A percentile compares a stretch with the other conserved stretches of the same genome.
These are phyloP conservation scores for Solanum chacoense DNA, from an alignment of 305 asterid species.

Conservation along the genomic window DNA sequence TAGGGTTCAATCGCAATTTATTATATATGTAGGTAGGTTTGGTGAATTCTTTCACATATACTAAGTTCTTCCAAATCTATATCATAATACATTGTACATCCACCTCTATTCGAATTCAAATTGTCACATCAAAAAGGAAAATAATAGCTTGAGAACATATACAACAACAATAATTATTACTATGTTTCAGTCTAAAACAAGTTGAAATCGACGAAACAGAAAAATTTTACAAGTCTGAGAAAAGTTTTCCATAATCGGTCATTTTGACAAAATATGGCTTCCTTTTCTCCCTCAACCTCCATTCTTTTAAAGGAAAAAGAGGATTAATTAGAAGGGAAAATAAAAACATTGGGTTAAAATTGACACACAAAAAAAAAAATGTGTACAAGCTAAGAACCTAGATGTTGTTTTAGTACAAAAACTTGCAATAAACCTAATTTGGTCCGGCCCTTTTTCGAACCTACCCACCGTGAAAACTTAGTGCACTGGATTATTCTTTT, in stretches of 20 bases:
- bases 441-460: background rate
- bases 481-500: background rate
- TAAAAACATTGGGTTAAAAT: background rate
- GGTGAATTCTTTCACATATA: background rate
- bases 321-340: background rate
- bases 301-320: background rate
- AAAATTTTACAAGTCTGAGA: background rate
- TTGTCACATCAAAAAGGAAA: background rate
- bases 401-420: background rate
- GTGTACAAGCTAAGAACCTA: background rate
- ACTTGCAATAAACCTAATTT: background rate
- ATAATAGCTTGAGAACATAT: background rate
- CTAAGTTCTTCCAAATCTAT: background rate
- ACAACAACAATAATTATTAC: background rate
- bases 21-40: background rate
- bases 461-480: fast-evolving
- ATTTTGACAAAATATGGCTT: background rate
- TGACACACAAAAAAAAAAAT: background rate
- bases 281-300: background rate
- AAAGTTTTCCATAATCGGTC: background rate
- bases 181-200: background rate
- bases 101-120: background rate
- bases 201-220: background rate
- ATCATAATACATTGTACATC: background rate
- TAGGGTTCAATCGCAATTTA: background rate